Conservation (phyloP, 441 rosid species). For the Omphalea diandra region DNA sequence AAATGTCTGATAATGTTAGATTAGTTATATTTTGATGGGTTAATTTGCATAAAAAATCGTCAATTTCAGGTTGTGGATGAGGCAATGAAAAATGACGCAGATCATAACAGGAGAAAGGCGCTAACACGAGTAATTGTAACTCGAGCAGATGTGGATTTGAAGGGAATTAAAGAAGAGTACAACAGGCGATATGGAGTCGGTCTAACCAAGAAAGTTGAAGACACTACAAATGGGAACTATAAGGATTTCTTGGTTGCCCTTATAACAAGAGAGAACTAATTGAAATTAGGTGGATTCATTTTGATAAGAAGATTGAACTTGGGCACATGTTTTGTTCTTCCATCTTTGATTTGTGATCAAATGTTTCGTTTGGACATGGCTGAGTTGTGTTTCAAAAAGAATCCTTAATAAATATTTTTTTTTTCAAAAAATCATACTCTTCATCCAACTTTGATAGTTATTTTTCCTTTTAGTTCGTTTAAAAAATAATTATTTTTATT, state of each 20-base stretch:
- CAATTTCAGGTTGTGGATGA: constrained; percentile 57
- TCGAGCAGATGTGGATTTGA: constrained; percentile 62
- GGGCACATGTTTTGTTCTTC: neutral
- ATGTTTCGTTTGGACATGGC: constrained; percentile 9
- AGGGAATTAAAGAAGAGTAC: constrained; percentile 53
- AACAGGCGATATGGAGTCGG: constrained; percentile 43
- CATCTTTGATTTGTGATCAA: no score
- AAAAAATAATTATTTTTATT: no score
- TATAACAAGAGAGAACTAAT: constrained; percentile 43
- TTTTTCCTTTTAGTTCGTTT: no score
- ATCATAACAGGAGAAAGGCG: constrained; percentile 52
- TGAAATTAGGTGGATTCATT: neutral
- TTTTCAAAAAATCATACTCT: no score
- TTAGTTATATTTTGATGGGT: neutral
- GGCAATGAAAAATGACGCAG: constrained; percentile 50
- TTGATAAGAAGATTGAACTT: neutral
- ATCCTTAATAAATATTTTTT: no score
- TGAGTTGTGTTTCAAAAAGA: constrained; percentile 14
- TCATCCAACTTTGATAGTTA: no score
- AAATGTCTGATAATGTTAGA: no score
- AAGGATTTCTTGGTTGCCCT: constrained; percentile 68
- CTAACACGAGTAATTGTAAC: constrained; percentile 72
- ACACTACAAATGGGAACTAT: constrained; percentile 64
- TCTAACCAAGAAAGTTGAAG: constrained; percentile 49
- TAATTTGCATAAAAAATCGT: constrained; percentile 10